A percentile compares a stretch with the other conserved stretches of the same genome.
Conservation (phyloP, 306 rosid genomes). For the Dalbergia cochinchinensis region DNA sequence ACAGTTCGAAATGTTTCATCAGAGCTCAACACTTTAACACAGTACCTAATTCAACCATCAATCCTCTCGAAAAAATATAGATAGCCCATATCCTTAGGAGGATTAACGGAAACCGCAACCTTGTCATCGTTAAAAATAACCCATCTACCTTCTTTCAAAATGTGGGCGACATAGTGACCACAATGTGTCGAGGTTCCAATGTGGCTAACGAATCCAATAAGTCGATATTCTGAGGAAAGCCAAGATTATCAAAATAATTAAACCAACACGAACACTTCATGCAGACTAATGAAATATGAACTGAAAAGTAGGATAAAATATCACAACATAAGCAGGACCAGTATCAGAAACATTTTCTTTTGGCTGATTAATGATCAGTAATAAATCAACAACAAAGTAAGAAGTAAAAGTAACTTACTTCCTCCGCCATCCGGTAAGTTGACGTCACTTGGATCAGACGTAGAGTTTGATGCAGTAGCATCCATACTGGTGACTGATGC, state of each 20-base stretch:
- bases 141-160: conserved; percentile 94
- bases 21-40: background rate
- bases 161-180: conserved; percentile 97
- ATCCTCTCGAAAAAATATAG: conserved; percentile 90
- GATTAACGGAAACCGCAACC: conserved; percentile 91
- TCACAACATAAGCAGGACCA: background rate
- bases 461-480: conserved; percentile 63
- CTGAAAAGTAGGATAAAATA: background rate
- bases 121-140: conserved; percentile 86
- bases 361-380: background rate
- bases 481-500: conserved; percentile 73
- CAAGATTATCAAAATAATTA: background rate
- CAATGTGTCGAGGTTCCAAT: conserved; percentile 93
- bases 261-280: background rate
- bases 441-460: conserved; percentile 51
- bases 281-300: background rate
- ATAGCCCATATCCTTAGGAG: conserved; percentile 99
- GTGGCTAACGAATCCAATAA: conserved; percentile 90
- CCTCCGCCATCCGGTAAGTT: conserved; percentile 93
- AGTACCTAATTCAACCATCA: conserved; percentile 43
- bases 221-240: conserved; percentile 74
- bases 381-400: background rate
- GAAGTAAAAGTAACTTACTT: conserved; percentile 69
- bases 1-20: conserved; percentile 6
- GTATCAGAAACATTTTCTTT: background rate